Evolutionary conservation across 805 yeast genomes (phyloP).

Genomic region (Candida corydali): DNA sequence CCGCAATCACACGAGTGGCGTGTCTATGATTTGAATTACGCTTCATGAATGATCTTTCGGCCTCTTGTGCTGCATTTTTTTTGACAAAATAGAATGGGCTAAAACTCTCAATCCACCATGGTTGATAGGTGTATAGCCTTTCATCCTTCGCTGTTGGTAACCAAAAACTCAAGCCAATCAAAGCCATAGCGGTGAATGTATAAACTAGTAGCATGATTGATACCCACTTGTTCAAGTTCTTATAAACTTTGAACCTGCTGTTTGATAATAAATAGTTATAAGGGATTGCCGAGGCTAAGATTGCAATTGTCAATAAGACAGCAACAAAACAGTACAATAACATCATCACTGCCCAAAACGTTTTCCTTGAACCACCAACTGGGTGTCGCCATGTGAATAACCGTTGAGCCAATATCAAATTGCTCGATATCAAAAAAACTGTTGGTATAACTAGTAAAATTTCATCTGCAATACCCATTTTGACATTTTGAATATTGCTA

Average conservation of each 20-base stretch:
- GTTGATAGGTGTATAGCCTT: slow-evolving; percentile 57
- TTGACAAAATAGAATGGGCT: slow-evolving; percentile 54
- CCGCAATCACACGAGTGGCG: slow-evolving; percentile 59
- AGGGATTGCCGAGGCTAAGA: slow-evolving; percentile 61
- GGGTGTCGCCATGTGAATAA: slow-evolving; percentile 77
- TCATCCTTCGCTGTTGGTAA: slow-evolving; percentile 51
- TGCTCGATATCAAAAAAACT: slow-evolving; percentile 51
- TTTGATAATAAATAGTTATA: slow-evolving; percentile 49
- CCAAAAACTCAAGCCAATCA: slow-evolving; percentile 48
- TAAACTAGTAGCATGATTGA: slow-evolving; percentile 36
- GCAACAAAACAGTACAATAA: slow-evolving; percentile 48
- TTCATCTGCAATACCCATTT: slow-evolving; percentile 52
- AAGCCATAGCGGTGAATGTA: slow-evolving; percentile 46
- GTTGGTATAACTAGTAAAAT: slow-evolving; percentile 54
- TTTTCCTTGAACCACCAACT: slow-evolving; percentile 50
- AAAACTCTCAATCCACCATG: slow-evolving; percentile 75
- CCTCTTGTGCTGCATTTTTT: slow-evolving; percentile 44
- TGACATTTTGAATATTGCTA: slow-evolving; percentile 40
- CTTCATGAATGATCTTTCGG: slow-evolving; percentile 43
- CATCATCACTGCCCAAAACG: slow-evolving; percentile 49
- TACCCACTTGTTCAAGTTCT: slow-evolving; percentile 34
- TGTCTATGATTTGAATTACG: slow-evolving; percentile 45
- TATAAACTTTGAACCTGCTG: slow-evolving; percentile 38
- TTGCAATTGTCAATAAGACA: slow-evolving; percentile 56
- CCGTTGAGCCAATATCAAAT: slow-evolving; percentile 65